Percentiles rank a stretch among this genome's conserved stretches.
Conservation (phyloP, 2,329 filamentous ascomycete genomes). For the Aspergillus eucalypticola region DNA sequence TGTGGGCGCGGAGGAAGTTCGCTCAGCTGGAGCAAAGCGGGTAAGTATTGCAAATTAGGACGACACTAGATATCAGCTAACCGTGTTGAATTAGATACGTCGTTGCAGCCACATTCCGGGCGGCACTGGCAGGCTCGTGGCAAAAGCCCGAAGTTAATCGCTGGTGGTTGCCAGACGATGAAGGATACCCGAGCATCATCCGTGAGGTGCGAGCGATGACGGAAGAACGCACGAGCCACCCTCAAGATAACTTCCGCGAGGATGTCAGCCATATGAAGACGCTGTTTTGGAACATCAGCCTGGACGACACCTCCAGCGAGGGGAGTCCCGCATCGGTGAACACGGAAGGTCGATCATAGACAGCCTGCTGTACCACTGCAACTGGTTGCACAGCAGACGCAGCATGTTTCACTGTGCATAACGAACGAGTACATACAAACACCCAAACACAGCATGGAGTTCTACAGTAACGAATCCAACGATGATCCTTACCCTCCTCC, state of each 20-base stretch:
- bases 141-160: conserved; percentile 67
- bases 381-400: no score
- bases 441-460: not conserved
- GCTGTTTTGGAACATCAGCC: conserved; percentile 65
- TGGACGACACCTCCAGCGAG: conserved; percentile 48
- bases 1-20: conserved; percentile 79
- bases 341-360: conserved; percentile 9
- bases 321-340: conserved; percentile 27
- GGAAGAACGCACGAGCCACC: conserved; percentile 67
- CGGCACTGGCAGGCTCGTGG: conserved; percentile 75
- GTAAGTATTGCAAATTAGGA: conserved; percentile 47
- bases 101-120: conserved; percentile 72
- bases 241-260: conserved; percentile 55
- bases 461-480: no score
- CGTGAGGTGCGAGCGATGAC: conserved; percentile 78
- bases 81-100: conserved; percentile 65
- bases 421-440: not conserved
- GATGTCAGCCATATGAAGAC: conserved; percentile 73
- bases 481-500: not conserved
- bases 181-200: conserved; percentile 72
- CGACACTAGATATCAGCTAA: conserved; percentile 3
- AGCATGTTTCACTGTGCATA: no score
- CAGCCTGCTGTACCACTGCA: no score
- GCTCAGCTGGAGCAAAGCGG: conserved; percentile 75
- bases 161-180: conserved; percentile 89